Evolutionary conservation across 2,329 filamentous ascomycete genomes (phyloP).

Genomic region (Ophiostoma montium): DNA sequence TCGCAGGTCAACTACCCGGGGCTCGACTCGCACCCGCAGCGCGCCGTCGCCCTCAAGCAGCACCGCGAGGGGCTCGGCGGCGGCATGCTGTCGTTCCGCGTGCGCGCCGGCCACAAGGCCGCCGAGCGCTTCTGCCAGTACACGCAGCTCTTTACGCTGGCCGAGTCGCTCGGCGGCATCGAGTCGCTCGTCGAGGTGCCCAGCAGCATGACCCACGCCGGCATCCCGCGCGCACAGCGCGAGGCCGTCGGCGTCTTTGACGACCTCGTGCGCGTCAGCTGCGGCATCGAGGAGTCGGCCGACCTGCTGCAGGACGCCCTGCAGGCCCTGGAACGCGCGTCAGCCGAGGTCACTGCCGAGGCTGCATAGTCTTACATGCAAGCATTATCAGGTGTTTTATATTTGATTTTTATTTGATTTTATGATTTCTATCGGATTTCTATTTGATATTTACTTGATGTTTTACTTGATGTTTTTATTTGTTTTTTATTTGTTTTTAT

Average conservation of each 20-base stretch:
- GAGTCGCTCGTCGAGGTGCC: slow-evolving; percentile 88
- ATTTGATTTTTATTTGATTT: too few relatives aligned
- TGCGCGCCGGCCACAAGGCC: slow-evolving; percentile 70
- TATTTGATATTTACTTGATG: too few relatives aligned
- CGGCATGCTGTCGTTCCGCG: slow-evolving; percentile 94
- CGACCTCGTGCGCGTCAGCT: slow-evolving; percentile 85
- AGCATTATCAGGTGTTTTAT: too few relatives aligned
- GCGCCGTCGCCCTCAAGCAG: slow-evolving; percentile 73
- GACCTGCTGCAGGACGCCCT: slow-evolving; percentile 74
- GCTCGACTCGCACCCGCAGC: slow-evolving; percentile 73
- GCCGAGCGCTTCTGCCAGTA: slow-evolving; percentile 85
- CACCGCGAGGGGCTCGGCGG: slow-evolving; percentile 90
- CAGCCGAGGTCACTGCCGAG: slow-evolving; percentile 19
- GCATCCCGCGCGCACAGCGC: slow-evolving; percentile 78
- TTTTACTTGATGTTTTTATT: too few relatives aligned
- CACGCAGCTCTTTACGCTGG: slow-evolving; percentile 82
- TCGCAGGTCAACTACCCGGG: slow-evolving; percentile 85
- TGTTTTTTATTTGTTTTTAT: too few relatives aligned
- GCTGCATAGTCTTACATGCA: not conserved
- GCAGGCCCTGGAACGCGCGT: slow-evolving; percentile 60
- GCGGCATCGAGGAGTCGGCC: slow-evolving; percentile 79
- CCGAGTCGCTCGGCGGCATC: slow-evolving; percentile 77
- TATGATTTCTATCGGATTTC: too few relatives aligned
- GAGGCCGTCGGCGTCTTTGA: slow-evolving; percentile 92
- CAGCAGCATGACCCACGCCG: slow-evolving; percentile 91